These are phyloP conservation scores for Aspergillus bridgeri DNA, from an alignment of 495 filamentous ascomycete species.

Conservation along the genomic window DNA sequence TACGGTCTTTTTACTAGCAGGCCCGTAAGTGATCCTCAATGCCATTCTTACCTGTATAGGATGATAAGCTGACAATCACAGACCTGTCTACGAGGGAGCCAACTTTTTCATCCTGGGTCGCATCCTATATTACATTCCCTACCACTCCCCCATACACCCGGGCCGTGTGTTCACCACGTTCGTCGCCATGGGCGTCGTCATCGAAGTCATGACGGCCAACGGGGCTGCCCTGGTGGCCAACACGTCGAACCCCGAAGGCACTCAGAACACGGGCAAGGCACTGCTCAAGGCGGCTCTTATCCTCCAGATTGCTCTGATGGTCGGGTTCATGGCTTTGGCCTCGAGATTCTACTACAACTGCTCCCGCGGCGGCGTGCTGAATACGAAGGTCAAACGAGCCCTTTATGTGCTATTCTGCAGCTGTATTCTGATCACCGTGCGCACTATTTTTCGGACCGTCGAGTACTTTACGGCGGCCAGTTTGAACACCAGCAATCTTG, in stretches of 20 bases:
- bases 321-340: constrained; percentile 56
- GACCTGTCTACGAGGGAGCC: constrained; percentile 67
- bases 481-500: constrained; percentile 33
- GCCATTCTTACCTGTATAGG: background rate
- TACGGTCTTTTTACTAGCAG: constrained; percentile 57
- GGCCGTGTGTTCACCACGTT: constrained; percentile 77
- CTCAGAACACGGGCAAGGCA: constrained; percentile 51
- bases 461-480: constrained; percentile 55
- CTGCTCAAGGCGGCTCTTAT: constrained; percentile 65
- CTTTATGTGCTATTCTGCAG: constrained; percentile 61
- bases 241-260: constrained; percentile 28
- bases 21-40: constrained; percentile 51
- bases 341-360: constrained; percentile 59
- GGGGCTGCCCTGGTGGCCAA: constrained; percentile 64
- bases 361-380: constrained; percentile 47
- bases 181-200: constrained; percentile 54
- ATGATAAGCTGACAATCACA: constrained; percentile 21
- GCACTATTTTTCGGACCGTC: constrained; percentile 65
- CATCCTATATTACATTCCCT: constrained; percentile 74
- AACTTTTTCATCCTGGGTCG: constrained; percentile 78
- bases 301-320: constrained; percentile 63
- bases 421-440: constrained; percentile 54
- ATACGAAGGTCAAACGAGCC: constrained; percentile 52
- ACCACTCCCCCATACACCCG: constrained; percentile 73
- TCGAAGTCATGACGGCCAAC: constrained; percentile 66